A percentile compares a stretch with the other conserved stretches of the same genome.
phyloP scores from a whole-genome alignment of 176 grass and related monocot species.

The Zizania latifolia region DNA sequence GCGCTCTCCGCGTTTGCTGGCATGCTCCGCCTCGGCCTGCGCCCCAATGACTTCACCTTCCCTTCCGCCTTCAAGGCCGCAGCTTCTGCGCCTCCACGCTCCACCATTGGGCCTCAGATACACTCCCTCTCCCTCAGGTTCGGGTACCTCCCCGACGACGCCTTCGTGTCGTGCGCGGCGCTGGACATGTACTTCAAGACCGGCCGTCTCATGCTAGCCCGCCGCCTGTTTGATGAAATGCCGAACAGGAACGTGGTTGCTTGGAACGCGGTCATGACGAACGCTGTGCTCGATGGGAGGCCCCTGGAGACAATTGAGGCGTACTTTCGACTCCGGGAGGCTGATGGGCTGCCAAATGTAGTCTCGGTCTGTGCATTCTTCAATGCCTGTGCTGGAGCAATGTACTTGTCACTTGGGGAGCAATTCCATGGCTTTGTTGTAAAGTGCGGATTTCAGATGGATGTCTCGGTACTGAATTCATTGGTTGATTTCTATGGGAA shows the following conservation, averaged over 20 bases:
- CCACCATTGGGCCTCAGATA: constrained; percentile 16
- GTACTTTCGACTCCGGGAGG: constrained; percentile 41
- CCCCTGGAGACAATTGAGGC: constrained; percentile 45
- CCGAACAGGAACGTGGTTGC: constrained; percentile 48
- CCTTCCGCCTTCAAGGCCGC: constrained; percentile 71
- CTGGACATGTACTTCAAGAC: constrained; percentile 93
- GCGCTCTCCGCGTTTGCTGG: constrained; percentile 48
- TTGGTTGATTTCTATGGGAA: constrained; percentile 80
- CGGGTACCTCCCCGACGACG: constrained; percentile 40
- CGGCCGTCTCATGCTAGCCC: constrained; percentile 24
- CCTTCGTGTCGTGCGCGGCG: constrained; percentile 64
- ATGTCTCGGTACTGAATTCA: constrained; percentile 55
- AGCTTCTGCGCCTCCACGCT: neutral
- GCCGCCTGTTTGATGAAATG: constrained; percentile 69
- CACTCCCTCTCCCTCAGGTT: constrained; percentile 42
- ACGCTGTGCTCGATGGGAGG: constrained; percentile 49
- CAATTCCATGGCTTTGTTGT: constrained; percentile 61
- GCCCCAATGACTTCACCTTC: constrained; percentile 84
- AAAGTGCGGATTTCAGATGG: constrained; percentile 31
- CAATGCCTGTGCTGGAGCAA: constrained; percentile 49
- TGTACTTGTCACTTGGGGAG: constrained; percentile 34
- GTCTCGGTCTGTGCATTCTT: constrained; percentile 72
- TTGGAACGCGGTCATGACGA: constrained; percentile 78
- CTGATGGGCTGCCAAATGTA: constrained; percentile 34
- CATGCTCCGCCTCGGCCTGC: constrained; percentile 63